Evolutionary conservation across 768 basidiomycete genomes (phyloP).

Genomic region (Kwoniella botswanensis): DNA sequence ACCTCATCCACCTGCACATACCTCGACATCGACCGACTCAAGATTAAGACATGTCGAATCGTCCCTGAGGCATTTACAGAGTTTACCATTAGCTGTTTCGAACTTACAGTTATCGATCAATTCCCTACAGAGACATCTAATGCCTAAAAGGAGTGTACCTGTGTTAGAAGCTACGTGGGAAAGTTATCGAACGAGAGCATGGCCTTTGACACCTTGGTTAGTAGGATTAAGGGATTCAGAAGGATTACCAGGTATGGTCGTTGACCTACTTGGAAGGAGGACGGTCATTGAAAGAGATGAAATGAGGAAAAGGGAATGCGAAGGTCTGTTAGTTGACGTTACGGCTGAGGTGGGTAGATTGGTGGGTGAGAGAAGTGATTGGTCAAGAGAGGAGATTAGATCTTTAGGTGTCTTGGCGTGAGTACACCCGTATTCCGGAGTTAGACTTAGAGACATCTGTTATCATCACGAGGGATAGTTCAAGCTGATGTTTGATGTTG

Average conservation of each 20-base stretch:
- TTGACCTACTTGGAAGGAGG: constrained; percentile 40
- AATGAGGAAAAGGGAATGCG: constrained; percentile 30
- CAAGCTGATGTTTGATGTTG: constrained; percentile 1
- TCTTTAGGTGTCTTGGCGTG: constrained; percentile 47
- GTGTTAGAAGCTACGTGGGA: constrained; percentile 41
- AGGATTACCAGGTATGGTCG: constrained; percentile 45
- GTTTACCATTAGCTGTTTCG: constrained; percentile 23
- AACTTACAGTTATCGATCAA: constrained; percentile 17
- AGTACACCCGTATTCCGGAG: constrained; percentile 13
- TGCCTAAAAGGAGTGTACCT: constrained; percentile 18
- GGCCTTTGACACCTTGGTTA: constrained; percentile 54
- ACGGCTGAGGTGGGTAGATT: constrained; percentile 36
- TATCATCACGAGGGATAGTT: too few species aligned
- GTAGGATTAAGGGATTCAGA: constrained; percentile 46
- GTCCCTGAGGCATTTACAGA: constrained; percentile 24
- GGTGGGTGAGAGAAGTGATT: constrained; percentile 28
- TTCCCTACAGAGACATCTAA: constrained; percentile 23
- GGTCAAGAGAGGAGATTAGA: constrained; percentile 48
- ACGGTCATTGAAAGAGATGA: constrained; percentile 38
- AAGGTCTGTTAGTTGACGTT: constrained; percentile 29
- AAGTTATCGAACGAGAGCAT: constrained; percentile 44
- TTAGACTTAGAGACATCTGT: neutral
- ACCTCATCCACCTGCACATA: neutral
- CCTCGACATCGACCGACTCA: constrained; percentile 19
- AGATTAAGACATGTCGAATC: constrained; percentile 37